Base-by-base conservation (phyloP, 257 asterid genomes). In the Ajuga chamaepitys region DNA sequence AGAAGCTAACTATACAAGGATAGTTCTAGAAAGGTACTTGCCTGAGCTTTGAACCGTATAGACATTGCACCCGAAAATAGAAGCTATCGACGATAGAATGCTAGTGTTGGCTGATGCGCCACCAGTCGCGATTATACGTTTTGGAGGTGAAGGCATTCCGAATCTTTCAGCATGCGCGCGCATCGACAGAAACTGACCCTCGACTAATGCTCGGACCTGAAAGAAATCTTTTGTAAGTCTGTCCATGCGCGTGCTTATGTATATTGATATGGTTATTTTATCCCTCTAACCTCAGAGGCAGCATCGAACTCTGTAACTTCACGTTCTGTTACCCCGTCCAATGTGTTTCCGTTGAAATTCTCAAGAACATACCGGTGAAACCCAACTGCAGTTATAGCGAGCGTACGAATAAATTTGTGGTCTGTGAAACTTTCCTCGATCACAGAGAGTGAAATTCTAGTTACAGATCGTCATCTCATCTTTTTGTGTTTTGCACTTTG, bases 101-200 rank as follows among this genome's bases (percentile, higher is more conserved):
- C 70, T 60, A 44, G 64, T 56, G 68, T 93, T 93, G 7, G 87
- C 80, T 3, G 96, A 93, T 52, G 99, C 97, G 75, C 99, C 99
- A 69, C 99, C 99, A 0, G 99, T 93, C 9, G 99, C 99, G 58
- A 93, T 89, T 46, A 93, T 89, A 57, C 89, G 85, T 58, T 84
- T 93, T 11, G 99, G 96, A 52, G 97, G 97, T 57, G 86, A 78
- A 74, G 97, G 96, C 95, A 93, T 84, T 38, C 99, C 96, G 9
- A 87, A 85, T 78, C 95, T 79, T 75, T 93, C 99, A 9, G 95
- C 83, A 70, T 93, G 99, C 55, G 87, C 96, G 32, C 95, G 73
- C 95, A 89, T 89, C 2, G 97, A 89, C 13, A 89, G 88, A 4
- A 93, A 75, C 73, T 93, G 97, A 8, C 99, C 99, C 76, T 93